These are phyloP conservation scores for Globisporangium okanoganense DNA, from an alignment of 352 stramenopile genomes.

Conservation along the genomic window DNA sequence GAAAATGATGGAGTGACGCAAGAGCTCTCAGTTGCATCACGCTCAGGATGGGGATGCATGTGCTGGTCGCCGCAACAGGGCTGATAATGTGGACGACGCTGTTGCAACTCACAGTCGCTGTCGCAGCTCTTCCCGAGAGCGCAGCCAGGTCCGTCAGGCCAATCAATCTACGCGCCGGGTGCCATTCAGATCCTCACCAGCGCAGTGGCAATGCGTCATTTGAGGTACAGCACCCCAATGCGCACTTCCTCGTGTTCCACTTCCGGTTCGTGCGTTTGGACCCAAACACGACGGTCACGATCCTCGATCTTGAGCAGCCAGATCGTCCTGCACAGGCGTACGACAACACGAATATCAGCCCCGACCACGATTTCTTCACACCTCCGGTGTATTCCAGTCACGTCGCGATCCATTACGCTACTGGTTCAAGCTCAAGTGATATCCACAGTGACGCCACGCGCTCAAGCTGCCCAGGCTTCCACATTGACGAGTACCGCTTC, in stretches of 20 bases:
- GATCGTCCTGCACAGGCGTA: not conserved
- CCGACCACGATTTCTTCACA: constrained; percentile 17
- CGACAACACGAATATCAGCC: not conserved
- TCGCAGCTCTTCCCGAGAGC: not conserved
- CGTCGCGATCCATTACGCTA: constrained; percentile 19
- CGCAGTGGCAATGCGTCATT: constrained; percentile 9
- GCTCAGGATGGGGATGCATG: not conserved
- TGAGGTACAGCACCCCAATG: constrained; percentile 16
- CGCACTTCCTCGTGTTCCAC: constrained; percentile 36
- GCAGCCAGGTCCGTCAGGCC: not conserved
- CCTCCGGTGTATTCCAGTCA: constrained; percentile 12
- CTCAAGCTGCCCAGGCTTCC: constrained; percentile 24
- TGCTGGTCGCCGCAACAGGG: not conserved
- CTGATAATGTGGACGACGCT: not conserved
- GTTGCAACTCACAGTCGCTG: not conserved
- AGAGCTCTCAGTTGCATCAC: not conserved
- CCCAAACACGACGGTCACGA: constrained; percentile 13
- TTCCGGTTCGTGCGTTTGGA: constrained; percentile 25
- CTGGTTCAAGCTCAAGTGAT: not conserved
- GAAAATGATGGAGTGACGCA: not conserved
- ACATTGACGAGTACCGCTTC: constrained; percentile 36
- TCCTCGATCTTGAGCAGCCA: constrained; percentile 14
- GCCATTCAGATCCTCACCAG: not conserved
- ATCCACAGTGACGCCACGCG: not conserved
- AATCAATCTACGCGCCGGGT: not conserved